These are phyloP conservation scores for Corylus heterophylla DNA, from an alignment of 306 rosid species.

Conservation along the genomic window DNA sequence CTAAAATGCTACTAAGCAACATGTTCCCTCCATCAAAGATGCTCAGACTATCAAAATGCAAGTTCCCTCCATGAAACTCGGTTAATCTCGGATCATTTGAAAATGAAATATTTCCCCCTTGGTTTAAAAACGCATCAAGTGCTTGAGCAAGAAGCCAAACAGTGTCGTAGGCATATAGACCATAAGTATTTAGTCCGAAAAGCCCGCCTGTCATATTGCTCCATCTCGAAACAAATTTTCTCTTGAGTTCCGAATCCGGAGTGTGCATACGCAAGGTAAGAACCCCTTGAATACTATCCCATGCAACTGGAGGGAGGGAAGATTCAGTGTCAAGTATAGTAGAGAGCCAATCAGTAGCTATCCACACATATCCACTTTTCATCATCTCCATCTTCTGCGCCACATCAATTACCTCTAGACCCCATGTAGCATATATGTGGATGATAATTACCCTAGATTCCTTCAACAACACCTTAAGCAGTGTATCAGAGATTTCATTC, in stretches of 20 bases:
- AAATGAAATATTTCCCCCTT: constrained; percentile 64
- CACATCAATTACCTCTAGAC: constrained; percentile 49
- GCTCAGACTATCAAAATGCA: constrained; percentile 68
- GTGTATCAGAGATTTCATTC: constrained; percentile 56
- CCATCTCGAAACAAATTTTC: constrained; percentile 72
- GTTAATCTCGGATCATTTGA: constrained; percentile 58
- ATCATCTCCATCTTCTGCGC: constrained; percentile 77
- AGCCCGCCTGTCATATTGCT: constrained; percentile 44
- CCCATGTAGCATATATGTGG: constrained; percentile 48
- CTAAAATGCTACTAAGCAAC: constrained; percentile 49
- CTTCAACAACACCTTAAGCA: constrained; percentile 73
- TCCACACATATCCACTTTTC: constrained; percentile 88
- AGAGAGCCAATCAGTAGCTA: constrained; percentile 74
- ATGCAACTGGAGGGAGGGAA: constrained; percentile 36
- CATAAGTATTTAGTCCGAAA: constrained; percentile 52
- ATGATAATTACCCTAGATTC: constrained; percentile 77
- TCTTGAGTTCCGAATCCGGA: constrained; percentile 61
- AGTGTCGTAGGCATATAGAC: constrained; percentile 80
- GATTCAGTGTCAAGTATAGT: constrained; percentile 50
- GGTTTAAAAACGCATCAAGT: constrained; percentile 60
- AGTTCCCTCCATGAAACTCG: constrained; percentile 27
- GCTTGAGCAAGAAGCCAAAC: constrained; percentile 82
- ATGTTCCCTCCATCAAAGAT: constrained; percentile 61
- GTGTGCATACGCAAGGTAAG: constrained; percentile 64
- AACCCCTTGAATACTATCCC: constrained; percentile 72